phyloP scores from a whole-genome alignment of 169 alveolate genomes.

The Eimeria praecox region DNA sequence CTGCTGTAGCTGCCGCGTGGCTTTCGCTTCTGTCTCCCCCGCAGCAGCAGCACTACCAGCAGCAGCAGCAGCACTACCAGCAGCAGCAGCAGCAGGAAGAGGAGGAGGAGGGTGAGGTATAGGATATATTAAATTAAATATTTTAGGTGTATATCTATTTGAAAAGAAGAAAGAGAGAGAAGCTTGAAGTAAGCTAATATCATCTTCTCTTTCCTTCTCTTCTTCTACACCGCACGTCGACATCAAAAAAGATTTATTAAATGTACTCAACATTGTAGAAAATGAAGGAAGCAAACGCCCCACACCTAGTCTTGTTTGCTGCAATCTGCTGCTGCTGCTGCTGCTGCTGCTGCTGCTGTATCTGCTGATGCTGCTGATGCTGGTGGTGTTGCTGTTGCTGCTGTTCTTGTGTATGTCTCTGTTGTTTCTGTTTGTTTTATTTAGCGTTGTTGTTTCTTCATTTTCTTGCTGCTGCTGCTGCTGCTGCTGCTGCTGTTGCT shows the following conservation, averaged over 20 bases:
- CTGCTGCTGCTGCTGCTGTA: too few species aligned
- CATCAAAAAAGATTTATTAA: not conserved
- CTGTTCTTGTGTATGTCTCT: too few species aligned
- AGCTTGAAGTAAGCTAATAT: not conserved
- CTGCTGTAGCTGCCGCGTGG: too few species aligned
- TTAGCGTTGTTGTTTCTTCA: not conserved
- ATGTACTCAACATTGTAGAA: not conserved
- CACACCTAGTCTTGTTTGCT: slow-evolving; percentile 11
- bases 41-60: too few species aligned
- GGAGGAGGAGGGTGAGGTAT: not conserved
- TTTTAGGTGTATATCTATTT: not conserved
- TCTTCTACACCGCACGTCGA: slow-evolving; percentile 9
- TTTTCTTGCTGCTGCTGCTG: not conserved
- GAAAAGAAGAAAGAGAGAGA: not conserved
- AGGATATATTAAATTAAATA: not conserved
- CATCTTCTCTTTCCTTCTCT: not conserved
- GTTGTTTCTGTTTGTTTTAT: too few species aligned
- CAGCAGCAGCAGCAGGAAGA: not conserved
- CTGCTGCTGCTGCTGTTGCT: slow-evolving; percentile 15
- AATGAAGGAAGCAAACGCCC: not conserved
- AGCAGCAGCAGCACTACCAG: too few species aligned
- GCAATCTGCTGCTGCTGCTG: too few species aligned
- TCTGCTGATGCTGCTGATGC: too few species aligned
- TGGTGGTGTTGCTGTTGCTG: too few species aligned
- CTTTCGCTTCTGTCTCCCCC: too few species aligned